Evolutionary conservation across 805 yeast genomes (phyloP).

Genomic region (Wickerhamomyces bovis): DNA sequence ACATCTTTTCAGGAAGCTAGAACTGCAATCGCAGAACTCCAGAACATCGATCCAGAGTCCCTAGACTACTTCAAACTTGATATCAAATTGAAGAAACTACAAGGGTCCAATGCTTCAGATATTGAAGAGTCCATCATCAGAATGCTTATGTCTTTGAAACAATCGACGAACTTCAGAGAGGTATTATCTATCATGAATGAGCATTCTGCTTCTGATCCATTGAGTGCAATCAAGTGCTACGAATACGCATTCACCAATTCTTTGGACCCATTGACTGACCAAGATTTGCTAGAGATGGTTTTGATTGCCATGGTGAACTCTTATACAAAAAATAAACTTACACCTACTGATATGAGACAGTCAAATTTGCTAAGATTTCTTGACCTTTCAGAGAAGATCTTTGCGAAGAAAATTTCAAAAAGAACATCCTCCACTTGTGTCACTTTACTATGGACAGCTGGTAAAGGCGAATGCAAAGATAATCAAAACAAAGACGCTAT

Average conservation of each 20-base stretch:
- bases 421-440: constrained; percentile 27
- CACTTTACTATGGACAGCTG: constrained; percentile 35
- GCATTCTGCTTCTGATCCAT: constrained; percentile 20
- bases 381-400: constrained; percentile 23
- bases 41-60: constrained; percentile 23
- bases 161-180: constrained; percentile 17
- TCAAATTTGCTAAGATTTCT: constrained; percentile 21
- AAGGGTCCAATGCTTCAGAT: constrained; percentile 6
- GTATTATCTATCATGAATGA: constrained; percentile 25
- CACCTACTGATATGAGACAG: constrained; percentile 18
- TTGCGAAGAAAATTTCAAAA: constrained; percentile 23
- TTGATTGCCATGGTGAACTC: constrained; percentile 26
- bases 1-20: constrained; percentile 18
- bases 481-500: constrained; percentile 17
- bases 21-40: constrained; percentile 20
- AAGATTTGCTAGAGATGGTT: constrained; percentile 16
- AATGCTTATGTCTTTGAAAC: constrained; percentile 28
- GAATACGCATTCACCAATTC: constrained; percentile 31
- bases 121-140: constrained; percentile 30
- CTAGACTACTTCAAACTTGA: constrained; percentile 27
- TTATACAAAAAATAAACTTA: constrained; percentile 21
- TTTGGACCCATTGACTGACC: constrained; percentile 22
- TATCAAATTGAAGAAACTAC: constrained; percentile 19
- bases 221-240: constrained; percentile 27
- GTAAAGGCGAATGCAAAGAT: constrained; percentile 26